Percentiles rank a stretch among this genome's conserved stretches.
Conservation (phyloP, 1,284 basidiomycete species). For the Afroboletus lepidellus region DNA sequence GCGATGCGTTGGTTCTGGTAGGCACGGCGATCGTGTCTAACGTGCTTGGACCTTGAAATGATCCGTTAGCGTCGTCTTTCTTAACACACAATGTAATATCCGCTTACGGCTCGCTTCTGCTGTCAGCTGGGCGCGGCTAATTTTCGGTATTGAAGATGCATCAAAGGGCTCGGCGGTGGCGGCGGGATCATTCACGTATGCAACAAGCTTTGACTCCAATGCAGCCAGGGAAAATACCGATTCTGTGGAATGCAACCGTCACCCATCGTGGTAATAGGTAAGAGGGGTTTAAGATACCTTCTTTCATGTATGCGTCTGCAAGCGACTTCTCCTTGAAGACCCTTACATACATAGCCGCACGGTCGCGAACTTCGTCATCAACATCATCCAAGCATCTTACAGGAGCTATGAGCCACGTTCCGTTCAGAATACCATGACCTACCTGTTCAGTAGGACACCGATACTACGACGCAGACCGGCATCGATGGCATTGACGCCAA, state of each 20-base stretch:
- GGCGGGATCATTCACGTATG: conserved; percentile 82
- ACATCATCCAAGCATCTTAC: conserved; percentile 94
- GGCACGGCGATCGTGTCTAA: conserved; percentile 80
- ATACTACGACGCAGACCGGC: conserved; percentile 81
- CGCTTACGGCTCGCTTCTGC: conserved; percentile 80
- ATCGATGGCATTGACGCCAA: conserved; percentile 88
- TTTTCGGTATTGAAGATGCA: conserved; percentile 79
- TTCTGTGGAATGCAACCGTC: conserved; percentile 48
- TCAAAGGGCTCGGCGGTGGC: conserved; percentile 76
- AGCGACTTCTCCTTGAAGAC: conserved; percentile 79
- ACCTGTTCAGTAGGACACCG: conserved; percentile 82
- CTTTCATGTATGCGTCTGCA: conserved; percentile 86
- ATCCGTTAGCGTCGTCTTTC: conserved; percentile 1
- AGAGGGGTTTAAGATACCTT: conserved; percentile 53
- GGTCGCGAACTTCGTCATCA: conserved; percentile 98
- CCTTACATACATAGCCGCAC: conserved; percentile 92
- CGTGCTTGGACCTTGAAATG: conserved; percentile 67
- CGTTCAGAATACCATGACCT: conserved; percentile 18
- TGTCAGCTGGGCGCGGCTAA: conserved; percentile 86
- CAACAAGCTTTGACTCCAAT: conserved; percentile 83
- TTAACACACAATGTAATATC: conserved; percentile 6
- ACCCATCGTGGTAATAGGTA: background rate
- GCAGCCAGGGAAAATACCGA: conserved; percentile 88
- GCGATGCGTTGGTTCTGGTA: conserved; percentile 58
- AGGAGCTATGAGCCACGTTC: conserved; percentile 11